These are phyloP conservation scores for Telfairia occidentalis DNA, from an alignment of 331 rosid species.

Conservation along the genomic window DNA sequence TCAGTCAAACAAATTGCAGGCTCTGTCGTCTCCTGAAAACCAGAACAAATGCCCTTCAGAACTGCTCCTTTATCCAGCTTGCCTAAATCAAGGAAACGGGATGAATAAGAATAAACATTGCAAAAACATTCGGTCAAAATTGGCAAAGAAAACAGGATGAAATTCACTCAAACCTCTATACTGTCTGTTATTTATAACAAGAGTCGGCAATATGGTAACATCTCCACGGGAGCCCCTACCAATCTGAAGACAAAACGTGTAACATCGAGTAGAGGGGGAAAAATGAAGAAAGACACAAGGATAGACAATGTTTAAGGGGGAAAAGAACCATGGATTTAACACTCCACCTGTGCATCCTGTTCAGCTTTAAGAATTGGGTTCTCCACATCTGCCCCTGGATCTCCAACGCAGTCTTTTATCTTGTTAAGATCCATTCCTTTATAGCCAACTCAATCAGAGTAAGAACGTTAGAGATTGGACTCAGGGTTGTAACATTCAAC, in stretches of 20 bases:
- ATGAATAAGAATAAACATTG: conserved; percentile 3
- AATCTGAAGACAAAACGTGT: conserved; percentile 39
- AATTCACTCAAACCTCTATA: conserved; percentile 52
- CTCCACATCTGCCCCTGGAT: conserved; percentile 54
- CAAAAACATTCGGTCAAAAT: conserved; percentile 9
- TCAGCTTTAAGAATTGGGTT: conserved; percentile 78
- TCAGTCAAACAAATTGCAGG: conserved; percentile 76
- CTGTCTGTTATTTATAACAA: conserved; percentile 81
- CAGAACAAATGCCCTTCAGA: conserved; percentile 88
- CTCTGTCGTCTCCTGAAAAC: conserved; percentile 84
- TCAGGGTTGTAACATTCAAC: neutral
- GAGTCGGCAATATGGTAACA: conserved; percentile 92
- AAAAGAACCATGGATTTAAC: neutral
- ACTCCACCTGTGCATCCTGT: conserved; percentile 74
- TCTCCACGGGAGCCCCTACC: conserved; percentile 92
- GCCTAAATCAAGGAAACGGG: conserved; percentile 33
- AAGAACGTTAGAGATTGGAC: neutral
- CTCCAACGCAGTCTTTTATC: conserved; percentile 71
- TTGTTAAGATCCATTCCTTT: conserved; percentile 60
- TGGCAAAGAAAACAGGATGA: conserved; percentile 1
- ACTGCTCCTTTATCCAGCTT: conserved; percentile 76
- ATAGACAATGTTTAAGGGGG: neutral
- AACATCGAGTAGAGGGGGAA: conserved; percentile 6
- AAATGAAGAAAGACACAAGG: neutral
- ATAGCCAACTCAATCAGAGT: conserved; percentile 20